These are phyloP conservation scores for Calocybe indica DNA, from an alignment of 768 basidiomycete species.

Conservation along the genomic window DNA sequence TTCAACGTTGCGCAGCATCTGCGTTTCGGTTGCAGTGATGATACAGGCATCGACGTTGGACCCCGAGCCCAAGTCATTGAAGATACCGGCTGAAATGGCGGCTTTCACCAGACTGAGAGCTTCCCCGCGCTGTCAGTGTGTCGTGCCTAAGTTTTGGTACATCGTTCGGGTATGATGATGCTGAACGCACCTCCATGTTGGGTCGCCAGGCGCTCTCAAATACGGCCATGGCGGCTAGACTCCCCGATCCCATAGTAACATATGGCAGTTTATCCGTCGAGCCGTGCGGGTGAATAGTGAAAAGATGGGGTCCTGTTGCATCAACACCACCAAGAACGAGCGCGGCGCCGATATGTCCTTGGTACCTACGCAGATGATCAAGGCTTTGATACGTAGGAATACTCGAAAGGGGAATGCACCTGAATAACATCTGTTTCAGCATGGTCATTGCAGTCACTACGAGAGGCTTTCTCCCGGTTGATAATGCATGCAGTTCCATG, in stretches of 20 bases:
- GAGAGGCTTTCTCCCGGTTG: slow-evolving; percentile 85
- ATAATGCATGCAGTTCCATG: slow-evolving; percentile 88
- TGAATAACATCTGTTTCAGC: slow-evolving; percentile 93
- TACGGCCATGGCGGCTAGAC: slow-evolving; percentile 96
- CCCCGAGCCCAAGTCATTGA: slow-evolving; percentile 98
- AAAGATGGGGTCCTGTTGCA: slow-evolving; percentile 86
- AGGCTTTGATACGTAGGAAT: neutral
- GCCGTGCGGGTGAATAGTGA: slow-evolving; percentile 94
- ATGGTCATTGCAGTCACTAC: slow-evolving; percentile 99
- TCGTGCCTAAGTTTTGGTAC: neutral
- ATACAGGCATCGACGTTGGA: slow-evolving; percentile 98
- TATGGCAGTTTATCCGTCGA: slow-evolving; percentile 98
- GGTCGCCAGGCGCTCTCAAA: slow-evolving; percentile 86
- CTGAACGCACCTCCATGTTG: slow-evolving; percentile 63
- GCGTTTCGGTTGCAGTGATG: slow-evolving; percentile 80
- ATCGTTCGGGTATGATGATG: neutral
- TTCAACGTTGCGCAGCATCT: slow-evolving; percentile 92
- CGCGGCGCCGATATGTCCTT: slow-evolving; percentile 92
- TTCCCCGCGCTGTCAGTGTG: slow-evolving; percentile 53
- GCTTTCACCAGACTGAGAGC: slow-evolving; percentile 79
- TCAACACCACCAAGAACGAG: slow-evolving; percentile 98
- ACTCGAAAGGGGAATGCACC: slow-evolving; percentile 34
- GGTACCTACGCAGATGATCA: slow-evolving; percentile 49
- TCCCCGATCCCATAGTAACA: slow-evolving; percentile 98
- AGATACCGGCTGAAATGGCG: slow-evolving; percentile 93